A percentile compares a stretch with the other conserved stretches of the same genome.
Conservation (phyloP, 169 alveolate genomes). For the Ichthyophthirius multifiliis region DNA sequence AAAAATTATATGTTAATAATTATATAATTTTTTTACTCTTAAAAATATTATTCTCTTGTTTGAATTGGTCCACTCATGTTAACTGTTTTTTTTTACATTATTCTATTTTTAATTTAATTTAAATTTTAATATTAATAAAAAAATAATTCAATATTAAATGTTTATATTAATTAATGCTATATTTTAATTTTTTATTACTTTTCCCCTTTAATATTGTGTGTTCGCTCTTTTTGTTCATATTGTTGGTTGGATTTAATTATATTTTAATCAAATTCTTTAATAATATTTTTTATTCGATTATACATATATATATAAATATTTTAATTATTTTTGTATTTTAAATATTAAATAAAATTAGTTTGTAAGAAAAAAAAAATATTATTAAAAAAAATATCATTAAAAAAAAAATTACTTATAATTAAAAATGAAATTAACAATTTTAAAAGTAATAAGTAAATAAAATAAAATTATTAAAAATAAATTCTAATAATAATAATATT, state of each 20-base stretch:
- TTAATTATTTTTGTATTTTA: no score
- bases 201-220: neutral
- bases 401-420: no score
- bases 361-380: no score
- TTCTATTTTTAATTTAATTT: neutral
- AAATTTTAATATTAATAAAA: neutral
- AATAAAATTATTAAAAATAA: no score
- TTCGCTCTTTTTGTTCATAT: neutral
- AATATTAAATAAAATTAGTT: no score
- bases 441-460: no score
- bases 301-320: no score
- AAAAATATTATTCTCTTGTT: conserved; percentile 12
- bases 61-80: conserved; percentile 10
- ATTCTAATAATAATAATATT: no score
- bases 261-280: neutral
- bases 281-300: neutral
- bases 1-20: neutral
- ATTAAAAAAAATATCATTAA: no score
- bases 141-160: neutral
- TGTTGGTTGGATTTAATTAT: neutral
- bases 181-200: neutral
- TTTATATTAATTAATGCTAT: neutral
- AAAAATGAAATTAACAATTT: no score
- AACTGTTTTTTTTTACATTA: neutral
- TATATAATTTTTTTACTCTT: conserved; percentile 5